Base-by-base conservation (phyloP, 768 basidiomycete species). In the Lactarius sp. region DNA sequence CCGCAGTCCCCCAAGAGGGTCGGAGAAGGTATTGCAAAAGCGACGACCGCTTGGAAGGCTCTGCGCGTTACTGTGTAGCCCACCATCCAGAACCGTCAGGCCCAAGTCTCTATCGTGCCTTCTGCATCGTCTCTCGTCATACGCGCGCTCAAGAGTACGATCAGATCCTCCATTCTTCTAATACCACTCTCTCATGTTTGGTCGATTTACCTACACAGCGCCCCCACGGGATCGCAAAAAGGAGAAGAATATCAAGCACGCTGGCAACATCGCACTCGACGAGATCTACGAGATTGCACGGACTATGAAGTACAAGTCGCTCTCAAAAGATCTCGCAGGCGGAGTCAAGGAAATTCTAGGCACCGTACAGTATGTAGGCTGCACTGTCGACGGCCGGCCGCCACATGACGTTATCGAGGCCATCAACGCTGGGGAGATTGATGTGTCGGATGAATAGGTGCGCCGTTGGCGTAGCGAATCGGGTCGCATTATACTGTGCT, bases 181-280 rank as follows among this genome's bases (percentile, higher is more conserved):
- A 22, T 3, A 18, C 34, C n/a, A 3, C n/a, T 18, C 20, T n/a
- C 20, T 64, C 22, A 7, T 8, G 41, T 41, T 41, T 18, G 44
- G 5, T 49, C 18, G 0, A 14, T 18, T 13, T 13, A 6, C 20
- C 56, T 33, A 9, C 52, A 33, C 75, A 96, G 96, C 98, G 82
- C 94, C 97, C 68, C 94, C 94, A 70, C 93, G 97, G 73, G 97
- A 99, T 80, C 89, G 97, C 69, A 99, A 99, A 80, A 99, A 99
- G 87, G 96, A 99, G 85, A 99, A 99, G 85, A 99, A 99, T 84
- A 97, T 99, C 81, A 98, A 98, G 78, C 97, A 98, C 84, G 78
- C 78, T 66, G 97, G 97, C 65, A 98, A 98, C 81, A 83, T 99
- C 69, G 73, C 94, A 61, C 81, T 98, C 61, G 94, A 96, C 72